phyloP scores from a whole-genome alignment of 208 protist genomes.

The Leishmania major region DNA sequence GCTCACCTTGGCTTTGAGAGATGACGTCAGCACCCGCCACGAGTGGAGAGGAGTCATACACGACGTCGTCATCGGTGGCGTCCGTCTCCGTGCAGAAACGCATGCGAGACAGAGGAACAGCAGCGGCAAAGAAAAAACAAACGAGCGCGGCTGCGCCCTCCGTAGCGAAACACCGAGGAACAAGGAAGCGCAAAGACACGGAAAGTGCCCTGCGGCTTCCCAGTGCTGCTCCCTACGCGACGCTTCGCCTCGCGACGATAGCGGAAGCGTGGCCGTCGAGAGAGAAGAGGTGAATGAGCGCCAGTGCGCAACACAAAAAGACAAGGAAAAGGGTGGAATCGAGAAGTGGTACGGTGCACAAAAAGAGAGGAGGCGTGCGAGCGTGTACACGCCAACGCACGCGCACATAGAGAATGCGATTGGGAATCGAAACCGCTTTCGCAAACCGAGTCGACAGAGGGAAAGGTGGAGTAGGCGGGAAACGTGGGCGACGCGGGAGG shows the following conservation, averaged over 20 bases:
- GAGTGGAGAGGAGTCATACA: neutral
- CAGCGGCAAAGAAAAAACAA: neutral
- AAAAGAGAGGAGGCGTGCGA: neutral
- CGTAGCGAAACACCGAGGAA: neutral
- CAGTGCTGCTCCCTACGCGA: neutral
- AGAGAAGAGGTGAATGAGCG: neutral
- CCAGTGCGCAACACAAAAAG: neutral
- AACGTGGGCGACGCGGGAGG: neutral
- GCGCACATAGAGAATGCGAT: neutral
- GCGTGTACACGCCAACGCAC: neutral
- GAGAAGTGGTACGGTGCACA: neutral
- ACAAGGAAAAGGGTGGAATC: neutral
- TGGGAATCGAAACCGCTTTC: neutral
- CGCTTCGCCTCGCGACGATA: neutral
- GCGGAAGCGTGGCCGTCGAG: neutral
- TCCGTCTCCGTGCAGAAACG: neutral
- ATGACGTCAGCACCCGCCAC: conserved; percentile 43
- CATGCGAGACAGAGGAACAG: neutral
- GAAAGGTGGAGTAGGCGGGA: neutral
- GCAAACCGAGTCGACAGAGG: neutral
- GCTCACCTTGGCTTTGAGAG: conserved; percentile 36
- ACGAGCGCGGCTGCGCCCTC: neutral
- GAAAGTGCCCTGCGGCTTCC: neutral
- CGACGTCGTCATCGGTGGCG: neutral
- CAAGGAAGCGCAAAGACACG: neutral